Evolutionary conservation across 2,329 filamentous ascomycete species (phyloP).

Genomic region (Cercospora zeae-maydis): DNA sequence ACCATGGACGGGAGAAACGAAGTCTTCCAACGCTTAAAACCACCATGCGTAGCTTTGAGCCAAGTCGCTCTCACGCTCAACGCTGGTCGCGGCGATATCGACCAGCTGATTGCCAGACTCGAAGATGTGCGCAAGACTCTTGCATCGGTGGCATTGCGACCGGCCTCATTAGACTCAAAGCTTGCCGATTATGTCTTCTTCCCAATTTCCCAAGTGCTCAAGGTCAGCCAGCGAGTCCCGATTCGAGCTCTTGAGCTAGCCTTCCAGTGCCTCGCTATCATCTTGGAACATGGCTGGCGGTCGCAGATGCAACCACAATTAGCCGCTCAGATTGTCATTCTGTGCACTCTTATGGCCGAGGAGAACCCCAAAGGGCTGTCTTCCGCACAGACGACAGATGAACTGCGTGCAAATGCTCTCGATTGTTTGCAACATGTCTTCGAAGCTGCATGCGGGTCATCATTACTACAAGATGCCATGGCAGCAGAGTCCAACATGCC

Average conservation of each 20-base stretch:
- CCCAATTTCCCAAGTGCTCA: constrained; percentile 81
- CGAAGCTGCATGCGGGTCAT: constrained; percentile 48
- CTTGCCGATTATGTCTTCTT: constrained; percentile 95
- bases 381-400: constrained; percentile 60
- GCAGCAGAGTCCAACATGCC: constrained; percentile 62
- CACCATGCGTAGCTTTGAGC: constrained; percentile 56
- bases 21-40: constrained; percentile 53
- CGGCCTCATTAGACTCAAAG: constrained; percentile 64
- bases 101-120: constrained; percentile 49
- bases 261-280: constrained; percentile 67
- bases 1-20: constrained; percentile 36
- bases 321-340: constrained; percentile 77
- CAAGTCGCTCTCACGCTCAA: constrained; percentile 52
- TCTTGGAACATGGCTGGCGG: constrained; percentile 78
- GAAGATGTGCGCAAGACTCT: constrained; percentile 46
- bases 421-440: constrained; percentile 66
- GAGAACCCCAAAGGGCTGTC: constrained; percentile 60
- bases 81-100: constrained; percentile 39
- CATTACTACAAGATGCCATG: constrained; percentile 48
- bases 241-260: constrained; percentile 70
- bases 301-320: constrained; percentile 66
- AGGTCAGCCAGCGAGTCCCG: constrained; percentile 68
- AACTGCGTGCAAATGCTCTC: constrained; percentile 69
- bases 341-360: constrained; percentile 77
- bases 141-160: constrained; percentile 28